Evolutionary conservation across 108 stramenopile genomes (phyloP).

Genomic region (Cyclostephanos tholiformis): DNA sequence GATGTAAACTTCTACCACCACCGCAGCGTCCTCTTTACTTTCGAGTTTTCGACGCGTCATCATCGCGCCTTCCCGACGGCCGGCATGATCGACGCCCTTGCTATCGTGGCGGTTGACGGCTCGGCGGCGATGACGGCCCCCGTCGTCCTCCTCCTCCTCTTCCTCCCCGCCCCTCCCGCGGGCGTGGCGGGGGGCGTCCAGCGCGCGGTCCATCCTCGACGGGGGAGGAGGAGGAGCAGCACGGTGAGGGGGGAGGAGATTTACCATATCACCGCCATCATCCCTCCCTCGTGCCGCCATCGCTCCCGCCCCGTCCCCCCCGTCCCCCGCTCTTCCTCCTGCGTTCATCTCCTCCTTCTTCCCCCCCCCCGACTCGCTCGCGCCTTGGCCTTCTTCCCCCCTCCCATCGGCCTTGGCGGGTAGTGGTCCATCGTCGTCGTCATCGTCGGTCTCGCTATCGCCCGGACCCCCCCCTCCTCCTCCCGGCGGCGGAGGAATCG

Average conservation of each 20-base stretch:
- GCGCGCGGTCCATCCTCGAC: conserved; percentile 21
- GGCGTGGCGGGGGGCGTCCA: conserved; percentile 25
- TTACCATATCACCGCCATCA: background rate
- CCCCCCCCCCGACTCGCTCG: background rate
- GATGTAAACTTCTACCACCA: conserved; percentile 51
- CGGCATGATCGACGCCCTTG: background rate
- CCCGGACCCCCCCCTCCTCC: conserved; percentile 6
- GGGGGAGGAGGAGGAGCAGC: background rate
- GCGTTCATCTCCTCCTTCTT: background rate
- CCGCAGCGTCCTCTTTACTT: conserved; percentile 8
- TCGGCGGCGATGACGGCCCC: background rate
- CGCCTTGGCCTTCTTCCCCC: background rate
- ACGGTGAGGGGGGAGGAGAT: background rate
- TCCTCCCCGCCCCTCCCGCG: background rate
- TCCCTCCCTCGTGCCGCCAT: background rate
- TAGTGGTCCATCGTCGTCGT: background rate
- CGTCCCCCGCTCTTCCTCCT: no score
- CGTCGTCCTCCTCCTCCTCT: background rate
- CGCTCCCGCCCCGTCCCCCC: conserved; percentile 1
- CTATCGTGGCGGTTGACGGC: background rate
- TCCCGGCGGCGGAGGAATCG: background rate
- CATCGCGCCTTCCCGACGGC: background rate
- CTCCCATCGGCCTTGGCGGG: background rate
- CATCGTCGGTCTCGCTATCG: conserved; percentile 9
- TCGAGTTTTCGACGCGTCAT: conserved; percentile 7